These are phyloP conservation scores for Leucoagaricus sp. DNA, from an alignment of 1,284 basidiomycete genomes.

Conservation along the genomic window DNA sequence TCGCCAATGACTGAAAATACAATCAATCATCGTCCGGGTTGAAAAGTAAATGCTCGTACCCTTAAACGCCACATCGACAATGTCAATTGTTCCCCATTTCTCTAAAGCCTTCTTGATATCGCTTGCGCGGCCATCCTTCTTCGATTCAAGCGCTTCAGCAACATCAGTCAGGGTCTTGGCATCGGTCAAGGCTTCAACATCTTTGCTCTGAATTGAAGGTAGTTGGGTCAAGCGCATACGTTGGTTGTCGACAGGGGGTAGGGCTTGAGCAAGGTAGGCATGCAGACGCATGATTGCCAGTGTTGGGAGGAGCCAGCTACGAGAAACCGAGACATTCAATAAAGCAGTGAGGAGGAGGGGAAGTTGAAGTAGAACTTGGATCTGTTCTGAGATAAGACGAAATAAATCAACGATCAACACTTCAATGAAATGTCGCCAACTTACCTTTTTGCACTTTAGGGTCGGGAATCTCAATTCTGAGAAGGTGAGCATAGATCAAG, in stretches of 20 bases:
- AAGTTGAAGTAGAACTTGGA: constrained; percentile 64
- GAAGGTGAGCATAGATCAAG: constrained; percentile 85
- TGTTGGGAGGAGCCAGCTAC: constrained; percentile 90
- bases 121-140: constrained; percentile 49
- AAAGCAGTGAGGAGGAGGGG: constrained; percentile 82
- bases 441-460: constrained; percentile 64
- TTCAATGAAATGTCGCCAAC: too few relatives aligned
- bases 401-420: not conserved
- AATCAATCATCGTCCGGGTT: not conserved
- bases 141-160: constrained; percentile 51
- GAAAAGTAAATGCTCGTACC: constrained; percentile 46
- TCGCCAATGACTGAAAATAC: constrained; percentile 81
- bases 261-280: constrained; percentile 84
- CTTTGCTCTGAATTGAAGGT: constrained; percentile 64
- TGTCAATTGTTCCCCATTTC: constrained; percentile 80
- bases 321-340: constrained; percentile 81
- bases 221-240: constrained; percentile 67
- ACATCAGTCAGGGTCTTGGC: constrained; percentile 48
- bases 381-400: constrained; percentile 57
- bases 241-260: constrained; percentile 56
- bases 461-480: constrained; percentile 69
- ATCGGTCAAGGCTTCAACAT: constrained; percentile 43
- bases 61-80: constrained; percentile 88
- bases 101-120: constrained; percentile 73
- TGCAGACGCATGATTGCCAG: constrained; percentile 83